Conservation (phyloP, 805 yeast genomes). For the Schwanniomyces vanrijiae region DNA sequence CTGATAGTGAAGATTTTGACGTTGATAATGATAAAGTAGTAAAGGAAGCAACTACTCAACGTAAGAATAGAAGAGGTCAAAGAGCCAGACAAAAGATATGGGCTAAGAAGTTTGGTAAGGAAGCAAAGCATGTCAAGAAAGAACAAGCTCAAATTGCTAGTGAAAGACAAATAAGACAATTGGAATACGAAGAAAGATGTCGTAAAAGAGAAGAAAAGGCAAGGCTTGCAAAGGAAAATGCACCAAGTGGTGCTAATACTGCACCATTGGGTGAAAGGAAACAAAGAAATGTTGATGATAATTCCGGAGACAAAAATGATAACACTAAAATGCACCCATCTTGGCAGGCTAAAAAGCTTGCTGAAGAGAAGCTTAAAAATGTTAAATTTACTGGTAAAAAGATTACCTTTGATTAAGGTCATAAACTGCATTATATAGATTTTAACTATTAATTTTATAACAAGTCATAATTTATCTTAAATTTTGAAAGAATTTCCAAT, state of each 20-base stretch:
- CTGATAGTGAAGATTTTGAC: constrained; percentile 57
- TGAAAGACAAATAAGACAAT: constrained; percentile 59
- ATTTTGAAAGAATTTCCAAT: constrained; percentile 22
- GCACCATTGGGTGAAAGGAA: constrained; percentile 40
- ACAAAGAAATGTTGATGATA: constrained; percentile 3
- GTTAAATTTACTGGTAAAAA: constrained; percentile 83
- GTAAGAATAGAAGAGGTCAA: constrained; percentile 94
- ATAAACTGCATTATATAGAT: constrained; percentile 1
- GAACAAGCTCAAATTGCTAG: constrained; percentile 55
- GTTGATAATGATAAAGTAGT: constrained; percentile 49
- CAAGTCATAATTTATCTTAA: constrained; percentile 24
- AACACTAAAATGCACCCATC: constrained; percentile 76
- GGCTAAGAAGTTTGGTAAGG: constrained; percentile 84
- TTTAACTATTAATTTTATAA: constrained; percentile 11
- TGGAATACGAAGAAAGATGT: constrained; percentile 71
- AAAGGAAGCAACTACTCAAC: constrained; percentile 50
- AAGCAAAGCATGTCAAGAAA: constrained; percentile 79
- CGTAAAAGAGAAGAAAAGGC: constrained; percentile 63
- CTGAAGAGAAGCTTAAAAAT: constrained; percentile 63
- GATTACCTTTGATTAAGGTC: constrained; percentile 59
- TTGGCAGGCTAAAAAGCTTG: constrained; percentile 87
- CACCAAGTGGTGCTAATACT: constrained; percentile 41
- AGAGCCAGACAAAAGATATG: constrained; percentile 95
- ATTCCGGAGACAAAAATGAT: constrained; percentile 7
- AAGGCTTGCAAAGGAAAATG: constrained; percentile 18